These are phyloP conservation scores for Carex kokanica DNA, from an alignment of 176 grass and related monocot species.

Conservation along the genomic window DNA sequence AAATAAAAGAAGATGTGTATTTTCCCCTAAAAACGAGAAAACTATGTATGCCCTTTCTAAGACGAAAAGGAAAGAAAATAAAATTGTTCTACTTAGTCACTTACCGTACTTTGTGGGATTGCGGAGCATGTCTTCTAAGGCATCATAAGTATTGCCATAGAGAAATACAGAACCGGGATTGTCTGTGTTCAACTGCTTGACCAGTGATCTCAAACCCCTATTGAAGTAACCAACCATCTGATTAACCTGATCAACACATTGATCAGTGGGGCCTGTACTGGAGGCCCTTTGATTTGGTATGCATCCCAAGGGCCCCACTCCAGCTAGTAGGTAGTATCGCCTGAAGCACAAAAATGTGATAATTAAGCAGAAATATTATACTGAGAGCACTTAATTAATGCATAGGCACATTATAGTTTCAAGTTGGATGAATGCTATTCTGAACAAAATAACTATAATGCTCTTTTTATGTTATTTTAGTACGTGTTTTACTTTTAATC, in stretches of 20 bases:
- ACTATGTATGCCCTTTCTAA: not conserved
- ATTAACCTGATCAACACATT: constrained; percentile 41
- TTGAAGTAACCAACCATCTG: constrained; percentile 41
- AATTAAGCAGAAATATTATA: not conserved
- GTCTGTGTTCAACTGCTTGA: constrained; percentile 37
- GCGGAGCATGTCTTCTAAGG: constrained; percentile 33
- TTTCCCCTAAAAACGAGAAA: not conserved
- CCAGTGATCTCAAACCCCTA: constrained; percentile 32
- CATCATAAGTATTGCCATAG: constrained; percentile 44
- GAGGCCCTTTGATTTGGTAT: constrained; percentile 40
- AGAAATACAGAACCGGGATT: constrained; percentile 38
- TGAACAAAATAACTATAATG: not conserved
- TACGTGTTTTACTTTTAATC: not conserved
- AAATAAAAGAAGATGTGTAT: not conserved
- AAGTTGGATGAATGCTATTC: not conserved
- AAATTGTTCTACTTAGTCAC: not conserved
- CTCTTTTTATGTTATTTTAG: not conserved
- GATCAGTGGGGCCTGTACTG: not conserved
- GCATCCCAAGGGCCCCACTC: constrained; percentile 39
- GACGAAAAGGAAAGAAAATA: not conserved
- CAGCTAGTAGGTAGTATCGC: constrained; percentile 34
- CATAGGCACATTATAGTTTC: not conserved
- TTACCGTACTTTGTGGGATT: constrained; percentile 31
- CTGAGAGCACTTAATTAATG: not conserved
- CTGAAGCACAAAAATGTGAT: constrained; percentile 19